Conservation (phyloP, 2,329 filamentous ascomycete species). For the Monosporascus sp. region DNA sequence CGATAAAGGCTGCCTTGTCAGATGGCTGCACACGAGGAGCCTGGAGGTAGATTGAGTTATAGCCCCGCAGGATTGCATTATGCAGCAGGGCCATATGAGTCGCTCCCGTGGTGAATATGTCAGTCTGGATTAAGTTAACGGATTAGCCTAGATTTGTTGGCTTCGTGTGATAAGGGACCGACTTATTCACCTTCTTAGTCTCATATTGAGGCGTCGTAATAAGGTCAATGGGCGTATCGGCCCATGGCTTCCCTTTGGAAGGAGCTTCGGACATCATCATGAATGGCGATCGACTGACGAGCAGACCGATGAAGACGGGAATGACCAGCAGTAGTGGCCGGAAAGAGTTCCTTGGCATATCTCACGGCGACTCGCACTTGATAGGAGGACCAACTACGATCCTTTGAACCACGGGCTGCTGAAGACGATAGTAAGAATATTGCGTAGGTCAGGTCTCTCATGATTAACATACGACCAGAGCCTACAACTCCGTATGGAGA, state of each 20-base stretch:
- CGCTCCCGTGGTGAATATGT: slow-evolving; percentile 53
- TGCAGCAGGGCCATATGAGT: slow-evolving; percentile 58
- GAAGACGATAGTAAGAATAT: too few species aligned
- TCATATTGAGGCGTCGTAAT: slow-evolving; percentile 48
- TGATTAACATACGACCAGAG: slow-evolving; percentile 1
- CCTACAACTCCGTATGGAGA: slow-evolving; percentile 1
- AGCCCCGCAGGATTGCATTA: slow-evolving; percentile 58
- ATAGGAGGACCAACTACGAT: slow-evolving; percentile 3
- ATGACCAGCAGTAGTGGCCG: slow-evolving; percentile 26
- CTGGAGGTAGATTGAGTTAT: slow-evolving; percentile 59
- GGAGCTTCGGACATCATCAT: slow-evolving; percentile 31
- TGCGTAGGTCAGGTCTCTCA: background rate
- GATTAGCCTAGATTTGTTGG: background rate
- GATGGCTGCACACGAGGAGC: slow-evolving; percentile 43
- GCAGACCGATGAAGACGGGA: slow-evolving; percentile 28
- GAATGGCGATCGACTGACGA: slow-evolving; percentile 32
- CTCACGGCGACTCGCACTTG: slow-evolving; percentile 4
- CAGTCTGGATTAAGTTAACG: slow-evolving; percentile 32
- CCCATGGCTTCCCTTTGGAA: slow-evolving; percentile 37
- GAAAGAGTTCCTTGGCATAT: slow-evolving; percentile 15
- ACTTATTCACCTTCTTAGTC: slow-evolving; percentile 39
- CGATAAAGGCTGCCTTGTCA: slow-evolving; percentile 53
- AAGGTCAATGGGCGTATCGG: slow-evolving; percentile 49
- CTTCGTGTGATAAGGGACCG: background rate
- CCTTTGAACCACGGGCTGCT: background rate